These are phyloP conservation scores for Tagetes erecta DNA, from an alignment of 129 eudicot genomes.

Conservation along the genomic window DNA sequence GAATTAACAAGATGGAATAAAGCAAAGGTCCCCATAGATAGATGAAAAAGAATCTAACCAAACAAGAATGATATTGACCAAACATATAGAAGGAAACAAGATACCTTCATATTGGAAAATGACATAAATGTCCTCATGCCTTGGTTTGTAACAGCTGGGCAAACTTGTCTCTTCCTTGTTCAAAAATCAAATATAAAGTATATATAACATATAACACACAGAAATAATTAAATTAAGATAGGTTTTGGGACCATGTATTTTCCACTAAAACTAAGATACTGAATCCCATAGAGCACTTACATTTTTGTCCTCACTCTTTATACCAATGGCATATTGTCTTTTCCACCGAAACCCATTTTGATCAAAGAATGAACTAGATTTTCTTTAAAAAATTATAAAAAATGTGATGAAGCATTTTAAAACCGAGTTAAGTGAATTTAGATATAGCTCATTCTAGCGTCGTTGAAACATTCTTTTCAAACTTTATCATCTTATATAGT, in stretches of 20 bases:
- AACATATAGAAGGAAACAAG: constrained; percentile 47
- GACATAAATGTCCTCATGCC: constrained; percentile 41
- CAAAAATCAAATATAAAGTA: constrained; percentile 12
- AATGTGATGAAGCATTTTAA: too few species aligned
- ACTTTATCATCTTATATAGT: too few species aligned
- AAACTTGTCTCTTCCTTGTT: constrained; percentile 47
- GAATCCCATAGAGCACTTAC: constrained; percentile 22
- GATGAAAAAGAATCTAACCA: constrained; percentile 32
- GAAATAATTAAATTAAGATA: constrained; percentile 3
- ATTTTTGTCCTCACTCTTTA: constrained; percentile 11
- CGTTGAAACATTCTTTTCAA: too few species aligned
- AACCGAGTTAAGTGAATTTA: too few species aligned
- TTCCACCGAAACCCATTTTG: constrained; percentile 11
- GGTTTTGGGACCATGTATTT: constrained; percentile 36
- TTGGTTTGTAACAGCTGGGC: constrained; percentile 49
- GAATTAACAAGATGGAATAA: constrained; percentile 5
- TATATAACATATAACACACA: background rate
- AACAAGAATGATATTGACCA: constrained; percentile 47
- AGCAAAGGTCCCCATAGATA: constrained; percentile 30
- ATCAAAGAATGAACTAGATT: background rate
- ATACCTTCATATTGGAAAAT: constrained; percentile 40
- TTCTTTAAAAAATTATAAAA: too few species aligned
- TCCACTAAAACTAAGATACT: constrained; percentile 28
- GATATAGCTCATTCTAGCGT: too few species aligned
- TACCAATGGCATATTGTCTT: constrained; percentile 25